Percentiles rank a stretch among this genome's conserved stretches.
Conservation (phyloP, 2,329 filamentous ascomycete genomes). For the Fusarium lateritium region DNA sequence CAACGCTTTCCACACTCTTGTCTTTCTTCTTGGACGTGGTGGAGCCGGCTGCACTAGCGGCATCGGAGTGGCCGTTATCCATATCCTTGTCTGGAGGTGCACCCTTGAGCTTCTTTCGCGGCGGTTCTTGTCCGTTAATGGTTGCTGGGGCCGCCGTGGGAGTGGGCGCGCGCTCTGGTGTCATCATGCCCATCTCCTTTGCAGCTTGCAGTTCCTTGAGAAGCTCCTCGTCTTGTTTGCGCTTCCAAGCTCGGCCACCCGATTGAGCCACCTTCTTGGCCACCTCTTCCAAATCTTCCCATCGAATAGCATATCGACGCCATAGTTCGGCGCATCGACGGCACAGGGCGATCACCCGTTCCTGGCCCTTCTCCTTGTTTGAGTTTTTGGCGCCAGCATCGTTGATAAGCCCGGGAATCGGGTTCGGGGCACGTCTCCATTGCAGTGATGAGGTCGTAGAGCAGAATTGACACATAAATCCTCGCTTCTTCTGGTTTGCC, state of each 20-base stretch:
- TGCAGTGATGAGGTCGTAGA: constrained; percentile 83
- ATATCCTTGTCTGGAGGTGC: constrained; percentile 65
- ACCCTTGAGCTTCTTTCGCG: constrained; percentile 76
- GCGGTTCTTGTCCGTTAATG: constrained; percentile 63
- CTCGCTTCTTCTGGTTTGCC: constrained; percentile 81
- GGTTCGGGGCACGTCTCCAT: constrained; percentile 91
- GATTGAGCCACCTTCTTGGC: constrained; percentile 87
- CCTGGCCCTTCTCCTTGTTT: constrained; percentile 82
- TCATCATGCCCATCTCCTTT: constrained; percentile 69
- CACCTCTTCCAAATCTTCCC: constrained; percentile 93
- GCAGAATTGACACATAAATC: constrained; percentile 96
- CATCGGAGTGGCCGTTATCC: constrained; percentile 63
- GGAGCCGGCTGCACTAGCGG: constrained; percentile 57
- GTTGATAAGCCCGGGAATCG: constrained; percentile 77
- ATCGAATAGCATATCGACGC: constrained; percentile 96
- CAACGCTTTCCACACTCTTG: constrained; percentile 67
- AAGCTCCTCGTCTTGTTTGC: constrained; percentile 92
- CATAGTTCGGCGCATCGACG: constrained; percentile 92
- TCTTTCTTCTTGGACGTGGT: constrained; percentile 72
- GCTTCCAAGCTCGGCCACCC: constrained; percentile 87
- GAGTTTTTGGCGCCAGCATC: constrained; percentile 70
- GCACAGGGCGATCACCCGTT: constrained; percentile 87
- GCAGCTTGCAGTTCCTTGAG: constrained; percentile 79
- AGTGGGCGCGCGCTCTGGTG: constrained; percentile 60
- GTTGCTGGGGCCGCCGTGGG: constrained; percentile 48